Evolutionary conservation across 75 land plant genomes (phyloP).

Genomic region (Ceratopteris richardii): DNA sequence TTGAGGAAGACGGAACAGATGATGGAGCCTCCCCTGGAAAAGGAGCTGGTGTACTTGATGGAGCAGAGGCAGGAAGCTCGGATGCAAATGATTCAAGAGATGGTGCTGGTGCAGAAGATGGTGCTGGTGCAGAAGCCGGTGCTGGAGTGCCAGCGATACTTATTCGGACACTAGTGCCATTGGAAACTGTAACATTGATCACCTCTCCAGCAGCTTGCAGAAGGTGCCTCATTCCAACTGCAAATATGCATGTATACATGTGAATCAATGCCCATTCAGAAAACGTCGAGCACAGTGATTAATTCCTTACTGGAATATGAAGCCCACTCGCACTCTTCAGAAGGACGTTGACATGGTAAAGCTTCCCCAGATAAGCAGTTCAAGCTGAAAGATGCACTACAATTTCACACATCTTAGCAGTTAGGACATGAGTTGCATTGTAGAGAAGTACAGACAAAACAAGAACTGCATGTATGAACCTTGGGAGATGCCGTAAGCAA

Average conservation of each 20-base stretch:
- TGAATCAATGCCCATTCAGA: not conserved
- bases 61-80: too few relatives aligned
- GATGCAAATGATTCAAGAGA: too few relatives aligned
- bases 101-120: too few relatives aligned
- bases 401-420: not conserved
- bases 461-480: not conserved
- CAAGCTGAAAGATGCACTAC: not conserved
- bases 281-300: not conserved
- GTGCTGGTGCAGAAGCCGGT: too few relatives aligned
- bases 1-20: too few relatives aligned
- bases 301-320: not conserved
- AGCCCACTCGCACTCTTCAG: not conserved
- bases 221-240: not conserved
- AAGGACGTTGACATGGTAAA: not conserved
- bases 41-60: too few relatives aligned
- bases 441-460: not conserved
- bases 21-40: too few relatives aligned
- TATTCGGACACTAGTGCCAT: too few relatives aligned
- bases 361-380: not conserved
- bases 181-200: too few relatives aligned
- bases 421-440: not conserved
- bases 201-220: not conserved
- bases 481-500: constrained; percentile 6
- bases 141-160: too few relatives aligned
- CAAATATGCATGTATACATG: not conserved